Evolutionary conservation across 768 basidiomycete species (phyloP), one percentile per base, ranked within the genome.

Genomic region (Ramaria rubella): DNA sequence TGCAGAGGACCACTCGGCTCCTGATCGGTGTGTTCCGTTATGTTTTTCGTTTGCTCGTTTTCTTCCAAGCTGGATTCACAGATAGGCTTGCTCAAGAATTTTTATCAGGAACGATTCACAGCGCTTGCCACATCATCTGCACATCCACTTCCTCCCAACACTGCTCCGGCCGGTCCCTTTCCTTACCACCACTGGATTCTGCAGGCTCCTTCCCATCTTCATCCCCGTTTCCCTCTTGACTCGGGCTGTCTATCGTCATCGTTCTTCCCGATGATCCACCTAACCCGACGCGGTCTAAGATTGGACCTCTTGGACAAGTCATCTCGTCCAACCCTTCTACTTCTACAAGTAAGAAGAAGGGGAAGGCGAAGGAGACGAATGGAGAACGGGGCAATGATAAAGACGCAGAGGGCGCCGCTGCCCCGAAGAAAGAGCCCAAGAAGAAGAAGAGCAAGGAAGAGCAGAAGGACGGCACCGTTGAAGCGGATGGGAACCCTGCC

Each of bases 21-120:
- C 51, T 24, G 50, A 52, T 31, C 49, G 50, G 49, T 45, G 44
- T 23, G 30, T 56, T 19, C 27, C 29, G 6, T 56, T 40, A 30
- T 51, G n/a, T n/a, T n/a, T n/a, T n/a, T n/a, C n/a, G n/a, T 30
- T 30, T 33, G 36, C 26, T 36, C 50, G 30, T 33, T 14, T 15
- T 73, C 80, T 7, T 73, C 72, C 54, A 82, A 80, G 55, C 75
- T 87, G 64, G 85, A 87, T 33, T 73, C 82, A 24, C 93, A 95
- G 64, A 91, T 96, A 61, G 93, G 91, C 8, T 71, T 98, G 36
- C 82, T 98, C 61, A 86, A 80, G 57, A 69, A 79, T 0, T 94
- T 85, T 72, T 95, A 87, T 63, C 77, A 83, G 43, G 63, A 68
- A 26, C 80, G 86, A 27, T 72, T 90, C 48, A 65, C 75, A 2